These are phyloP conservation scores for Pezicula radicicola DNA, from an alignment of 2,329 filamentous ascomycete genomes.

Conservation along the genomic window DNA sequence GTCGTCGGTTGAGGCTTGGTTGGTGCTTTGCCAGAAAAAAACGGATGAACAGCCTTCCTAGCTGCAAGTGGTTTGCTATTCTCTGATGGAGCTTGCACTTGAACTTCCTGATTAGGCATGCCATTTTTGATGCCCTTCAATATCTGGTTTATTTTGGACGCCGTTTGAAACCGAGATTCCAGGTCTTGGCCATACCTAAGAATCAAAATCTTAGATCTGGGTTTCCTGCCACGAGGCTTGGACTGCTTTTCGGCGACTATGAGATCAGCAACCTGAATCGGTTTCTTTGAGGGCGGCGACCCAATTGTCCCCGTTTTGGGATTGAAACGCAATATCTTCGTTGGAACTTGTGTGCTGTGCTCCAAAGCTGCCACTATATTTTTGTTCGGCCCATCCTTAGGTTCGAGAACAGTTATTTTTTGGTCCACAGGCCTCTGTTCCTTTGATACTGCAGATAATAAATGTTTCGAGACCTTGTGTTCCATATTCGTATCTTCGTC, in stretches of 20 bases:
- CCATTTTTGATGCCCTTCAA: constrained; percentile 30
- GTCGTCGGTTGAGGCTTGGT: constrained; percentile 16
- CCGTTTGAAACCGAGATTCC: constrained; percentile 44
- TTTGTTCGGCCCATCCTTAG: no score
- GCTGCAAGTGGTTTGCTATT: constrained; percentile 19
- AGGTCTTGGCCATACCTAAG: constrained; percentile 58
- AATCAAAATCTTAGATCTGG: constrained; percentile 43
- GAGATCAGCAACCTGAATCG: constrained; percentile 10
- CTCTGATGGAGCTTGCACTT: constrained; percentile 18
- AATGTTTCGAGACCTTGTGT: no score
- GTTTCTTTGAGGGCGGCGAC: constrained; percentile 56
- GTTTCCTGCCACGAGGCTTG: constrained; percentile 33
- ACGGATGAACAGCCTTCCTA: constrained; percentile 59
- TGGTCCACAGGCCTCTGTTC: no score
- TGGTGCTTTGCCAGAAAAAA: constrained; percentile 59
- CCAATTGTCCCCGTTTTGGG: constrained; percentile 60
- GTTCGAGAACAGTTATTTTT: no score
- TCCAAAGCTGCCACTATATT: no score
- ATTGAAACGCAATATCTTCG: constrained; percentile 55
- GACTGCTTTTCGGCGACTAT: constrained; percentile 1
- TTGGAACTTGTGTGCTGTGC: constrained; percentile 21
- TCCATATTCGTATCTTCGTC: no score
- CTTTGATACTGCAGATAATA: no score
- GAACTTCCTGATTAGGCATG: neutral
- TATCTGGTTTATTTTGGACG: constrained; percentile 61